Evolutionary conservation across 225 moss, liverwort and hornwort genomes (phyloP).

Genomic region (Bryum argenteum): DNA sequence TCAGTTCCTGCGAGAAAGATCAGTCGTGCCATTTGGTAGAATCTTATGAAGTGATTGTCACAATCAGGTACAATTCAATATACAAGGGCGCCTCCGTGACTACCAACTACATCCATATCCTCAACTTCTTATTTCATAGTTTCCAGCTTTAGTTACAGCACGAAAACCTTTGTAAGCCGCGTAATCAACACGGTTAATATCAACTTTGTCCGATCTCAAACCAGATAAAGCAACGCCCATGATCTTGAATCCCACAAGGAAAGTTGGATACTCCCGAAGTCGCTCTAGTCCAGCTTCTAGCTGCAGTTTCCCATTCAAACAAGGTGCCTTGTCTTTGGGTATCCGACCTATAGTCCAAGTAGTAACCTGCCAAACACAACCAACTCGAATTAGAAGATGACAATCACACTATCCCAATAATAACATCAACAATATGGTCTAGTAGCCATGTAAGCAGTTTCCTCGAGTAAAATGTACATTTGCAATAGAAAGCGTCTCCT

Average conservation of each 20-base stretch:
- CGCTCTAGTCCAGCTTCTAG: conserved; percentile 76
- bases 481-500: too few relatives aligned
- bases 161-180: conserved; percentile 75
- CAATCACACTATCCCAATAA: neutral
- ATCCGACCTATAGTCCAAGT: conserved; percentile 89
- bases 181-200: conserved; percentile 72
- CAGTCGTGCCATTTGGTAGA: conserved; percentile 16
- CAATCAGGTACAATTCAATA: conserved; percentile 17
- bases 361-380: conserved; percentile 63
- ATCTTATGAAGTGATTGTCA: conserved; percentile 16
- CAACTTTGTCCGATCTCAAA: conserved; percentile 82
- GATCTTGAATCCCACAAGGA: conserved; percentile 86
- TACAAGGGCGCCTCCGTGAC: conserved; percentile 28
- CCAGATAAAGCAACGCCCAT: conserved; percentile 88
- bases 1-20: too few relatives aligned
- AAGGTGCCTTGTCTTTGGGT: conserved; percentile 94
- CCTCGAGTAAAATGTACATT: too few relatives aligned
- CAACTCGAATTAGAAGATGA: conserved; percentile 7
- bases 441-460: too few relatives aligned
- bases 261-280: conserved; percentile 77
- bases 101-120: neutral
- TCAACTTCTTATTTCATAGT: conserved; percentile 90
- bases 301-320: conserved; percentile 77
- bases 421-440: neutral
- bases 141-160: conserved; percentile 78